phyloP scores from a whole-genome alignment of 2,329 filamentous ascomycete species.

The Pseudopyricularia javanii region DNA sequence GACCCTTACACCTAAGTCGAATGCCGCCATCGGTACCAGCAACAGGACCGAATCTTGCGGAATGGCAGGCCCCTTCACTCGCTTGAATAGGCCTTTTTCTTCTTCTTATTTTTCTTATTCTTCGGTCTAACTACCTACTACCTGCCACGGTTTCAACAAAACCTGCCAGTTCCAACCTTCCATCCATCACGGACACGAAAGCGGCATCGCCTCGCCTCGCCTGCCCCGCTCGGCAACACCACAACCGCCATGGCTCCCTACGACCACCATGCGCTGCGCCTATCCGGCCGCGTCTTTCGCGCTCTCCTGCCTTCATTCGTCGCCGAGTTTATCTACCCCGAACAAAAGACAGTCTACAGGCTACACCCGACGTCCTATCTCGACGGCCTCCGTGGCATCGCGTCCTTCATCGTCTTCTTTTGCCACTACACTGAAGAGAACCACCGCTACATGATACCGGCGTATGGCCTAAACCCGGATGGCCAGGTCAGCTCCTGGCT shows the following conservation, averaged over 20 bases:
- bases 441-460: conserved; percentile 18
- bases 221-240: background rate
- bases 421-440: conserved; percentile 38
- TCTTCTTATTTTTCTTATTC: too few relatives aligned
- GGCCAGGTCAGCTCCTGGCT: conserved; percentile 31
- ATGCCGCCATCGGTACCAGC: too few relatives aligned
- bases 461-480: conserved; percentile 36
- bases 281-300: conserved; percentile 1
- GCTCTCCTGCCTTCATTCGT: conserved; percentile 19
- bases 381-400: conserved; percentile 44
- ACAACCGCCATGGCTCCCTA: background rate
- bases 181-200: too few relatives aligned
- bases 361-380: conserved; percentile 41
- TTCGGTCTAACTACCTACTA: too few relatives aligned
- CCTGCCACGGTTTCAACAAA: too few relatives aligned
- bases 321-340: conserved; percentile 16
- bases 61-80: too few relatives aligned
- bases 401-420: conserved; percentile 42
- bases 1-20: too few relatives aligned
- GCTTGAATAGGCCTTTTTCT: too few relatives aligned
- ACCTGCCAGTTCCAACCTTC: too few relatives aligned
- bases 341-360: conserved; percentile 13
- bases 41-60: too few relatives aligned
- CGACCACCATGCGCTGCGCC: background rate
- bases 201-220: too few relatives aligned